phyloP scores from a whole-genome alignment of 164 flowering plant genomes.

The Annona squamosa region DNA sequence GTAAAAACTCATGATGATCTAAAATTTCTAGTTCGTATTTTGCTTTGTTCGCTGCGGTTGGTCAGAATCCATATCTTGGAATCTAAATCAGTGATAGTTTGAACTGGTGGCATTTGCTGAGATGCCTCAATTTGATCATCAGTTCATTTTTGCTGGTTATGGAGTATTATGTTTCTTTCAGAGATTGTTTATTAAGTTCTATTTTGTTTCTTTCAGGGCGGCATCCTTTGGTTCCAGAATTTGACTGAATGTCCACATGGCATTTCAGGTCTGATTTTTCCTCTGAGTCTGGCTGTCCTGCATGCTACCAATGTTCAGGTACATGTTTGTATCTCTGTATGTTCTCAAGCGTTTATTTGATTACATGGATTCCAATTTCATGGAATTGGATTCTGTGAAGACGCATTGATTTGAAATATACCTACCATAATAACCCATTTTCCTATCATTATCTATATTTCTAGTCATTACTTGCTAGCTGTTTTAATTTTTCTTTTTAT shows the following conservation, averaged over 20 bases:
- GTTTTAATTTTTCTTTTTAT: no score
- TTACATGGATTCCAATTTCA: not conserved
- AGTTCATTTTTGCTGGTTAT: not conserved
- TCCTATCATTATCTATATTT: no score
- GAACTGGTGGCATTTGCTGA: not conserved
- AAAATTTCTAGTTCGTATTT: no score
- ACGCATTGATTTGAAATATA: no score
- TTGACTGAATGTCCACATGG: constrained; percentile 66
- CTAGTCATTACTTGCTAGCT: no score
- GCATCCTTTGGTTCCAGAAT: constrained; percentile 74
- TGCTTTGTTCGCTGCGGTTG: no score
- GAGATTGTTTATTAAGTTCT: not conserved
- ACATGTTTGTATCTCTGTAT: constrained; percentile 10
- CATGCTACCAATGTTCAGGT: constrained; percentile 80
- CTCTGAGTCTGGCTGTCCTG: constrained; percentile 59
- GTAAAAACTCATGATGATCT: no score
- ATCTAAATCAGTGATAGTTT: no score
- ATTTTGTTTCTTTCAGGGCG: constrained; percentile 56
- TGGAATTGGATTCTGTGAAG: no score
- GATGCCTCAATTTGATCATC: not conserved
- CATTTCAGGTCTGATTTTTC: constrained; percentile 48
- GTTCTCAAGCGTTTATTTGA: not conserved
- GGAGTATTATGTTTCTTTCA: not conserved
- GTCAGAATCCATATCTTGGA: no score
- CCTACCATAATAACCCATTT: no score